Base-by-base conservation (phyloP, 176 grass and related monocot species). In the Echinochloa phyllopogon region DNA sequence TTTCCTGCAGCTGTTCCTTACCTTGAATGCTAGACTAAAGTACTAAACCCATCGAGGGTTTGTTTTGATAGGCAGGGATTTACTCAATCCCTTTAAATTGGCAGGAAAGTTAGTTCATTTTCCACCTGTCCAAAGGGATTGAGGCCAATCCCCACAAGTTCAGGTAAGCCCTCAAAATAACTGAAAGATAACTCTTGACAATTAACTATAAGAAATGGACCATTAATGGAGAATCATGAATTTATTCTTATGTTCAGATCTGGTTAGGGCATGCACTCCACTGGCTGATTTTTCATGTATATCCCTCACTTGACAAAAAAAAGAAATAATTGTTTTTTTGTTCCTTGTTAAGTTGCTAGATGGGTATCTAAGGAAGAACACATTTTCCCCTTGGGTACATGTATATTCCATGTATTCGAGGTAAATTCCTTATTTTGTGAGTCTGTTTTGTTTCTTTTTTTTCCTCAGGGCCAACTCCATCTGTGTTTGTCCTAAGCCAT, bases 1-100 rank as follows among this genome's bases (percentile, higher is more conserved):
- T 68, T 57, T 61, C 0, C 52, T 83, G 57, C 50, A 50, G n/a
- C 48, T 60, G 74, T 39, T 86, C 69, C 9, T 82, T 58, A 71
- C 59, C 24, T 75, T 36, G 14, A 43, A 69, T 74, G 10, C 16
- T 72, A 50, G 23, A 72, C 48, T 29, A 49, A 50, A 72, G n/a
- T 24, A 33, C 69, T 72, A 50, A 72, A 72, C 24, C 15, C 23
- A 72, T 47, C 17, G 23, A 29, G 53, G 53, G 53, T 14, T 53
- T 57, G 20, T 6, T 52, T 52, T 52, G 14, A 17, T 52, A 52
- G 50, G 50, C 50, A 52, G 50, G 50, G 50, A 52, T 52, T 53
- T 53, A 53, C 51, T 53, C 51, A 53, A 53, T 53, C 51, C 51
- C 51, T 48, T 72, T 48, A 12, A 42, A 71, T 71, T 14, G 21